Conservation (phyloP, 331 rosid genomes). For the Telfairia occidentalis region DNA sequence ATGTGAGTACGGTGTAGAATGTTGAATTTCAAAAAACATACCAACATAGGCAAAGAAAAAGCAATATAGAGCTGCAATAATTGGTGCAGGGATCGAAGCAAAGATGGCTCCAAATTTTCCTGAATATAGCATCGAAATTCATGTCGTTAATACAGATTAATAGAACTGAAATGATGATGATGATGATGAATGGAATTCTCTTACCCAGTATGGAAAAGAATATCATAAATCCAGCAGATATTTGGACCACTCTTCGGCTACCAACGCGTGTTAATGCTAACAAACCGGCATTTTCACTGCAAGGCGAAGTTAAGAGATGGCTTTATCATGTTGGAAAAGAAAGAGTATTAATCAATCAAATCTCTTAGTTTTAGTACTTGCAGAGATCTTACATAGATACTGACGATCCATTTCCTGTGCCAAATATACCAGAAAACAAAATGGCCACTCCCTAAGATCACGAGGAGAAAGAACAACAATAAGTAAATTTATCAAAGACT, state of each 20-base stretch:
- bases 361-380: not conserved
- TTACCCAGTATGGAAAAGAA: slow-evolving; percentile 60
- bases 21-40: slow-evolving; percentile 23
- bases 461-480: not conserved
- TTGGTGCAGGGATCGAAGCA: slow-evolving; percentile 95
- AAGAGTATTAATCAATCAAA: not conserved
- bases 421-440: slow-evolving; percentile 78
- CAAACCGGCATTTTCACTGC: slow-evolving; percentile 56
- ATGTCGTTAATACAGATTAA: not conserved
- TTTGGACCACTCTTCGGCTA: slow-evolving; percentile 61
- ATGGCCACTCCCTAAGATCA: slow-evolving; percentile 74
- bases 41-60: slow-evolving; percentile 96
- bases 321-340: not conserved
- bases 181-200: not conserved
- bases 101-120: slow-evolving; percentile 96
- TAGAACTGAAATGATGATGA: not conserved
- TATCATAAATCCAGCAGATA: slow-evolving; percentile 61
- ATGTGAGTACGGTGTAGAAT: not conserved
- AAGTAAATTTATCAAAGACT: slow-evolving; percentile 1
- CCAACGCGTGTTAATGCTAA: slow-evolving; percentile 63
- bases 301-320: slow-evolving; percentile 6
- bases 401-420: slow-evolving; percentile 84
- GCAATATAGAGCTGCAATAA: slow-evolving; percentile 76
- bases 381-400: slow-evolving; percentile 73
- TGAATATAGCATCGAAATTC: slow-evolving; percentile 14